These are phyloP conservation scores for Lanmaoa pseudosensibilis DNA, from an alignment of 768 basidiomycete species.

Conservation along the genomic window DNA sequence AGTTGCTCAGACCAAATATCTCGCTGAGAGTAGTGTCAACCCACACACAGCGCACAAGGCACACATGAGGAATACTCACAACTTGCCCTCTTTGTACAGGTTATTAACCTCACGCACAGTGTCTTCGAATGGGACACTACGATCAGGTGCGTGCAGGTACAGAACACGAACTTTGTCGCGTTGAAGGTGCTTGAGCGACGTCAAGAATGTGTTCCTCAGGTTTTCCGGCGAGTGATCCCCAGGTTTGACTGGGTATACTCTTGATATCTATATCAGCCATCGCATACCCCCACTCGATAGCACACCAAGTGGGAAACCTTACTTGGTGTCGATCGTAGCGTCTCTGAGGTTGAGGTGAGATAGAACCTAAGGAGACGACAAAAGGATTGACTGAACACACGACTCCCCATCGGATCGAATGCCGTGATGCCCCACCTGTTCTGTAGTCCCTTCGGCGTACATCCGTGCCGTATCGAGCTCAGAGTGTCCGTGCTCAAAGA, in stretches of 20 bases:
- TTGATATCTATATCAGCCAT: conserved; percentile 18
- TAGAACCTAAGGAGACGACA: conserved; percentile 31
- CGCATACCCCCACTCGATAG: background rate
- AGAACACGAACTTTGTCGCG: conserved; percentile 48
- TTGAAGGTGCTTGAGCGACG: conserved; percentile 46
- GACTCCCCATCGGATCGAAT: background rate
- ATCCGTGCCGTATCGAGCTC: conserved; percentile 53
- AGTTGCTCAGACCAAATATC: conserved; percentile 66
- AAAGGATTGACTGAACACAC: background rate
- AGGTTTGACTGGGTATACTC: conserved; percentile 40
- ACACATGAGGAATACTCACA: conserved; percentile 35
- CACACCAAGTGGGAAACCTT: background rate
- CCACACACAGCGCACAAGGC: background rate
- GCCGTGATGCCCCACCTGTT: conserved; percentile 37
- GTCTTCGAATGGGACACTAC: conserved; percentile 54
- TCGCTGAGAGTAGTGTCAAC: conserved; percentile 35
- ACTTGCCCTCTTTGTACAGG: conserved; percentile 56
- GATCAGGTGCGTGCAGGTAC: conserved; percentile 64
- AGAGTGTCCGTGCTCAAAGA: conserved; percentile 41
- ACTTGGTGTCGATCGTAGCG: conserved; percentile 53
- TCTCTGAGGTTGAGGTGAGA: conserved; percentile 41
- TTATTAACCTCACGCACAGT: conserved; percentile 55
- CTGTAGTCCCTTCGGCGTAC: conserved; percentile 56
- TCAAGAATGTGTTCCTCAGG: conserved; percentile 45
- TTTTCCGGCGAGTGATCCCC: conserved; percentile 44